Conservation (phyloP, 2,329 filamentous ascomycete species). For the Colletotrichum orchidophilum region DNA sequence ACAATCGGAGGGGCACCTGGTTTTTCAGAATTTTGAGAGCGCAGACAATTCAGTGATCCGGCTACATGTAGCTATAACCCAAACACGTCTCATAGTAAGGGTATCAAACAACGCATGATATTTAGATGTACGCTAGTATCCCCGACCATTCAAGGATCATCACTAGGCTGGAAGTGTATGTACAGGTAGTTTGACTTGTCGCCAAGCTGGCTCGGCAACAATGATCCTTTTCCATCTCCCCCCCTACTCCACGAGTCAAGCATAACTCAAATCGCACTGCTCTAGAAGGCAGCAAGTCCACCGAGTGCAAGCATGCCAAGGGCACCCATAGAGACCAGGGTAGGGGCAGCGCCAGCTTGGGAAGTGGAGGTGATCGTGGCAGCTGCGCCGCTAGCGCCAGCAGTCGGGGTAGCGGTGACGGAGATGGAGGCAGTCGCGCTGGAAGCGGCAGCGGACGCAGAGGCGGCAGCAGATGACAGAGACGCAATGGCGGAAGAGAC, state of each 20-base stretch:
- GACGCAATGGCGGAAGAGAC: neutral
- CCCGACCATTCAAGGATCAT: neutral
- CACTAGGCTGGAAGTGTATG: neutral
- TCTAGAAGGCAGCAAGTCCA: slow-evolving; percentile 27
- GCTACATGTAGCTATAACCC: too few species aligned
- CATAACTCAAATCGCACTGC: neutral
- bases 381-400: neutral
- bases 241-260: neutral
- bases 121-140: neutral
- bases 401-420: neutral
- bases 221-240: neutral
- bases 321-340: slow-evolving; percentile 6
- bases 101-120: too few species aligned
- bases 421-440: neutral
- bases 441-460: neutral
- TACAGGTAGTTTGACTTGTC: too few species aligned
- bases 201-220: neutral
- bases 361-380: neutral
- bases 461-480: neutral
- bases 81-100: too few species aligned
- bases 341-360: slow-evolving; percentile 5
- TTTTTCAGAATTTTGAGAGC: too few species aligned
- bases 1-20: too few species aligned
- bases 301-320: slow-evolving; percentile 26
- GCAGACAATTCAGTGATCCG: too few species aligned